Evolutionary conservation across 1,284 basidiomycete genomes (phyloP), one percentile per base, ranked within the genome.

Genomic region (Ceratobasidium papillatum): DNA sequence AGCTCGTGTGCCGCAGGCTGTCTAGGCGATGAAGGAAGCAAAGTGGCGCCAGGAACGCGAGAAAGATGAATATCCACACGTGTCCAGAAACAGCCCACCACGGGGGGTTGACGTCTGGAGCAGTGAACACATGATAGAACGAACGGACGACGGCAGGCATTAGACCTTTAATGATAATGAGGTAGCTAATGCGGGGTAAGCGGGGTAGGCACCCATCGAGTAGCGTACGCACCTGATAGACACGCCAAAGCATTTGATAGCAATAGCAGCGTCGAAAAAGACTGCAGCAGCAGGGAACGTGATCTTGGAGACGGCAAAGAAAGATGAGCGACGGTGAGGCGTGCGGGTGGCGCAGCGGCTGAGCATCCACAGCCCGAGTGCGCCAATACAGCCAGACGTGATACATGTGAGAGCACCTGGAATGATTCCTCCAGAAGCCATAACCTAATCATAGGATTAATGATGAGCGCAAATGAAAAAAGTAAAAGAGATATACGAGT

Each of bases 171-270:
- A 97, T 91, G 78, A 98, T 96, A 80, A 98, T 96, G 68, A 96
- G 86, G 81, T 96, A 97, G 80, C 93, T 94, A 34, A 75, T 65
- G 77, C 54, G 41, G 54, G 34, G 14, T 59, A 17, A 38, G 36
- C 4, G 27, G 56, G 56, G 56, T 25, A 73, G 19, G 25, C 52
- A 38, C 32, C 32, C 34, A n/a, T 56, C 14, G 49, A 36, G 32
- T 69, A 58, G 78, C 78, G 49, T 5, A 82, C 87, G 65, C 82
- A 94, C 85, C 95, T 97, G 78, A 98, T 93, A 45, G 94, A 96
- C 8, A 99, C 98, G 38, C 98, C 98, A 81, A 97, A 97, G 82
- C 95, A 98, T 82, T 98, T 98, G 81, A 93, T 91, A 1, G 96
- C 96, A 79, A 99, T 98, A 7, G 97, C 96, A 2, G 91, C 88